A percentile compares a stretch with the other conserved stretches of the same genome.
These are phyloP conservation scores for Diaporthe ampelina DNA, from an alignment of 2,329 filamentous ascomycete genomes.

Conservation along the genomic window DNA sequence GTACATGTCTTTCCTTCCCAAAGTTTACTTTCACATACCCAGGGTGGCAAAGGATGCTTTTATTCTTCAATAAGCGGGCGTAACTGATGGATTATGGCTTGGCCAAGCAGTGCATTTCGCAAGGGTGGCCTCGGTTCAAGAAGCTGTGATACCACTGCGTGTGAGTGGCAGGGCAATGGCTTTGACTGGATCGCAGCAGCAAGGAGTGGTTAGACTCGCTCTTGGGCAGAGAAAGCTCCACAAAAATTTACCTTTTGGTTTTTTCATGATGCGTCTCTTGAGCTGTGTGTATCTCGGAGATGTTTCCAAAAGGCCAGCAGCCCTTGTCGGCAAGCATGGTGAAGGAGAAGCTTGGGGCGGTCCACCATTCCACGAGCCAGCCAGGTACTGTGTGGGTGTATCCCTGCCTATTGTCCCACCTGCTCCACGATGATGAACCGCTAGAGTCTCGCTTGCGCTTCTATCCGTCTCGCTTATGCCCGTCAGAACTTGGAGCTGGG, in stretches of 20 bases:
- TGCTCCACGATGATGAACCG: constrained; percentile 20
- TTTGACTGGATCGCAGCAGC: background rate
- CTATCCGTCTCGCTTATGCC: constrained; percentile 35
- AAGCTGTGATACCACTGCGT: background rate
- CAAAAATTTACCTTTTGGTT: background rate
- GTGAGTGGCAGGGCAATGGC: background rate
- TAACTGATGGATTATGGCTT: background rate
- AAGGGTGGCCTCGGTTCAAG: background rate
- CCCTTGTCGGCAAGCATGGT: background rate
- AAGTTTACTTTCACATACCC: constrained; percentile 6
- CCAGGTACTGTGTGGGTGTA: background rate
- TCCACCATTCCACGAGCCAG: background rate
- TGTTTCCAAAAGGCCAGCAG: background rate
- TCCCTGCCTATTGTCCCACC: constrained; percentile 9
- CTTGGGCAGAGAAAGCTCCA: background rate
- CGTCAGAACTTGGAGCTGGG: constrained; percentile 21
- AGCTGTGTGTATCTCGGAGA: background rate
- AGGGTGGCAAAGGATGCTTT: constrained; percentile 19
- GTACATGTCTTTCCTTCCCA: background rate
- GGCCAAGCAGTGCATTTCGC: background rate
- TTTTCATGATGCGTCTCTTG: background rate
- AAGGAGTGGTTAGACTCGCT: background rate
- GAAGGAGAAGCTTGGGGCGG: background rate
- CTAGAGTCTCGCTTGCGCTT: constrained; percentile 34
- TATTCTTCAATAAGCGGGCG: constrained; percentile 17